Evolutionary conservation across 177 flowering plant genomes (phyloP).

Genomic region (Tripterygium wilfordii): DNA sequence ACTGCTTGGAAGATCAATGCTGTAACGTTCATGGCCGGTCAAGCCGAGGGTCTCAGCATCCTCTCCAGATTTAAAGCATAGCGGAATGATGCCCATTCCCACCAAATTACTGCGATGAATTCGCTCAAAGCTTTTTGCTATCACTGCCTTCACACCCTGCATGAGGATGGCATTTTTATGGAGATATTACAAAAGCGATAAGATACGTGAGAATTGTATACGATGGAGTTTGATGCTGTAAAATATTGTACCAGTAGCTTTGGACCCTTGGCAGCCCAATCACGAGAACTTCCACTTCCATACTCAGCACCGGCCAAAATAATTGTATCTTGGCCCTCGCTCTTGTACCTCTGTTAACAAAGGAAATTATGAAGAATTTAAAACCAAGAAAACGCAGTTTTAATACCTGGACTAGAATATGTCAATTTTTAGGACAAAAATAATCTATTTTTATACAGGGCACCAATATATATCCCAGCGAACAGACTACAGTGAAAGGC

Average conservation of each 20-base stretch:
- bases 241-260: constrained; percentile 35
- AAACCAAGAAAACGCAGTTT: too few relatives aligned
- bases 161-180: too few relatives aligned
- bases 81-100: constrained; percentile 56
- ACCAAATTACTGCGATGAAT: constrained; percentile 64
- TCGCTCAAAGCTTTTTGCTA: constrained; percentile 59
- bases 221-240: neutral
- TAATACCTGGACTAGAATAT: too few relatives aligned
- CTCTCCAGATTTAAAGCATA: constrained; percentile 54
- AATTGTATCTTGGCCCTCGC: constrained; percentile 38
- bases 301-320: constrained; percentile 57
- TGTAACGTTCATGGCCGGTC: constrained; percentile 56
- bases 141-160: constrained; percentile 62
- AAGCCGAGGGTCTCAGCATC: constrained; percentile 56
- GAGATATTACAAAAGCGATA: too few relatives aligned
- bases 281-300: constrained; percentile 64
- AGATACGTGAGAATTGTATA: too few relatives aligned
- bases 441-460: too few relatives aligned
- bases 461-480: too few relatives aligned
- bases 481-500: too few relatives aligned
- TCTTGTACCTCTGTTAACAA: constrained; percentile 36
- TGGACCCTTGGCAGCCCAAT: constrained; percentile 70
- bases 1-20: constrained; percentile 39
- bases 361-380: too few relatives aligned
- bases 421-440: too few relatives aligned